Evolutionary conservation across 306 rosid genomes (phyloP).

Genomic region (Castanea sativa): DNA sequence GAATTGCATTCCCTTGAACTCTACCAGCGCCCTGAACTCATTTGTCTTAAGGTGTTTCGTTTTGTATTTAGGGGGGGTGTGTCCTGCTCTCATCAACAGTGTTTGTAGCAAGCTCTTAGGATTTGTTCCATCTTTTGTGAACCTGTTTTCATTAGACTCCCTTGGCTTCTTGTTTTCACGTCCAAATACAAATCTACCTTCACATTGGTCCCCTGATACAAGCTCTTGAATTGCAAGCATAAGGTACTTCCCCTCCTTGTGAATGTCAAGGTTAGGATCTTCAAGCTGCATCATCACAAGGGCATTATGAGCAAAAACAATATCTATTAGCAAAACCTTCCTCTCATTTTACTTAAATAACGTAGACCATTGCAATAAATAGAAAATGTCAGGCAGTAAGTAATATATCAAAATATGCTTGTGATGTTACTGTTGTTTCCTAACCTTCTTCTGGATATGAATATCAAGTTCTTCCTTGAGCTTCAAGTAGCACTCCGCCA

Average conservation of each 20-base stretch:
- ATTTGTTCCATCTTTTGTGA: conserved; percentile 86
- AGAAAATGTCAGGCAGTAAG: conserved; percentile 1
- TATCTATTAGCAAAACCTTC: conserved; percentile 1
- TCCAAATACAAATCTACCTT: conserved; percentile 96
- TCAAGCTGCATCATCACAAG: conserved; percentile 59
- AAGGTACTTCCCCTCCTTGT: conserved; percentile 88
- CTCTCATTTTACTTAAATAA: not conserved
- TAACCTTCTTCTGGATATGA: conserved; percentile 85
- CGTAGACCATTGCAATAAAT: not conserved
- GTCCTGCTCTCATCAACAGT: conserved; percentile 92
- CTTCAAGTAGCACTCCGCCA: conserved; percentile 88
- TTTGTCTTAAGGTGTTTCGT: conserved; percentile 92
- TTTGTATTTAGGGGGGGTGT: conserved; percentile 91
- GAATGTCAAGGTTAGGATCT: conserved; percentile 80
- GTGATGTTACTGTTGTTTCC: conserved; percentile 15
- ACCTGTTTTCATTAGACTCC: conserved; percentile 49
- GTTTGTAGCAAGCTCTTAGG: conserved; percentile 94
- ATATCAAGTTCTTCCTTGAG: conserved; percentile 80
- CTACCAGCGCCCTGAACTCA: conserved; percentile 92
- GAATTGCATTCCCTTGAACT: conserved; percentile 97
- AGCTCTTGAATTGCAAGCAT: conserved; percentile 81
- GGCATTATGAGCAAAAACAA: conserved; percentile 5
- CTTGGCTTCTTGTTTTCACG: conserved; percentile 68
- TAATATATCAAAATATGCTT: conserved; percentile 9
- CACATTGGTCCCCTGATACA: conserved; percentile 87